Percentiles rank a stretch among this genome's conserved stretches.
These are phyloP conservation scores for Phyllosticta citriasiana DNA, from an alignment of 2,329 filamentous ascomycete genomes.

Conservation along the genomic window DNA sequence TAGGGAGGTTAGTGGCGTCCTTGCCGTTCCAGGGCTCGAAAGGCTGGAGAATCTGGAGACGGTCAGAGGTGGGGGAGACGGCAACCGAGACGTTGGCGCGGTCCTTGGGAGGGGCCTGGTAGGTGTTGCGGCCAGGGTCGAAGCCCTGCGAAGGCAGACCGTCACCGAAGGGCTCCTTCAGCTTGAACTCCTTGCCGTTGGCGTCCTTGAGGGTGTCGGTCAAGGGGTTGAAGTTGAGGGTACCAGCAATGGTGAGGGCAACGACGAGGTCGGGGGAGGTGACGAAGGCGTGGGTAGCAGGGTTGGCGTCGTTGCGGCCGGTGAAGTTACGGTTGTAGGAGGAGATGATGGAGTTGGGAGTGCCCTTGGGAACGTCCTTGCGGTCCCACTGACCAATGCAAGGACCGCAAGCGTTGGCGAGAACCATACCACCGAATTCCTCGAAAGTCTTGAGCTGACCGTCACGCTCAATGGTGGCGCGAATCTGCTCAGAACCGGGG, in stretches of 20 bases:
- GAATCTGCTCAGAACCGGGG: slow-evolving; percentile 93
- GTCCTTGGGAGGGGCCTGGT: slow-evolving; percentile 85
- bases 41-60: slow-evolving; percentile 81
- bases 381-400: slow-evolving; percentile 86
- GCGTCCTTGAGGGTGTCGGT: slow-evolving; percentile 88
- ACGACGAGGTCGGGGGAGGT: slow-evolving; percentile 85
- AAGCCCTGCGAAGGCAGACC: slow-evolving; percentile 75
- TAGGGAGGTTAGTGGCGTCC: slow-evolving; percentile 73
- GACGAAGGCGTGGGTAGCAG: slow-evolving; percentile 87
- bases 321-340: slow-evolving; percentile 99
- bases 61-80: slow-evolving; percentile 82
- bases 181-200: slow-evolving; percentile 91
- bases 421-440: slow-evolving; percentile 87
- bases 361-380: slow-evolving; percentile 85
- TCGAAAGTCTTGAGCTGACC: slow-evolving; percentile 91
- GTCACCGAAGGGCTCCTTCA: slow-evolving; percentile 67
- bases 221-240: slow-evolving; percentile 87
- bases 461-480: slow-evolving; percentile 83
- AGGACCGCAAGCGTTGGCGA: slow-evolving; percentile 80
- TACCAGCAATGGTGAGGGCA: slow-evolving; percentile 73
- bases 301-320: slow-evolving; percentile 92
- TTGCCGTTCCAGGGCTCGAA: slow-evolving; percentile 89
- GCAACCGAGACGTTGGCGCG: slow-evolving; percentile 63
- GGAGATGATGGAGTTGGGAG: slow-evolving; percentile 91
- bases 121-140: slow-evolving; percentile 85